Conservation (phyloP, 2,329 filamentous ascomycete species). For the Colletotrichum chrysophilum region DNA sequence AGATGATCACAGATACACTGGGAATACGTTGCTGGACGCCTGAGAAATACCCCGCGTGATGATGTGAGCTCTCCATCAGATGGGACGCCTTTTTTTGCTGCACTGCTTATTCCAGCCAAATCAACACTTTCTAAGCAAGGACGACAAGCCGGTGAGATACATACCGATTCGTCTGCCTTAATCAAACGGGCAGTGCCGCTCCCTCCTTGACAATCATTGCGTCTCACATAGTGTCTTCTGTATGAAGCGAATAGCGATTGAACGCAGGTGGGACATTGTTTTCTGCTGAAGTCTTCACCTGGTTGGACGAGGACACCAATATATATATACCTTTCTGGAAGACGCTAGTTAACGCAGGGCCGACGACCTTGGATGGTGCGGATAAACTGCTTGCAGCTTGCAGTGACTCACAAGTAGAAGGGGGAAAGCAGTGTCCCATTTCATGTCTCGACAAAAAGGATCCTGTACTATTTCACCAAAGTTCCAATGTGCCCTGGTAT, state of each 20-base stretch:
- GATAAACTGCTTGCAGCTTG: background rate
- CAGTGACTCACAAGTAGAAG: too few relatives aligned
- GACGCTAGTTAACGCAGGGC: fast-evolving
- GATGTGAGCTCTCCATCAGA: fast-evolving
- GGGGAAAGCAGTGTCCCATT: too few relatives aligned
- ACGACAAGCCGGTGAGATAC: fast-evolving
- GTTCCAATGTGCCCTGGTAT: background rate
- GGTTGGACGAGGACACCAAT: background rate
- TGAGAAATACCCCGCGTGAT: fast-evolving
- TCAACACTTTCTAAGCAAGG: fast-evolving
- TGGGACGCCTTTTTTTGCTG: fast-evolving
- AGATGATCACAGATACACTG: too few relatives aligned
- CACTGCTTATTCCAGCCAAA: background rate
- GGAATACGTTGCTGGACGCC: background rate
- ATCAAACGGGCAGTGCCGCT: fast-evolving
- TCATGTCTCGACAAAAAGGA: too few relatives aligned
- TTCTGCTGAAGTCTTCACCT: background rate
- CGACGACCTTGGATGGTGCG: background rate
- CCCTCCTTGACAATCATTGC: too few relatives aligned
- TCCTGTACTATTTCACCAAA: background rate
- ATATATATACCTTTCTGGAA: fast-evolving
- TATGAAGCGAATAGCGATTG: too few relatives aligned
- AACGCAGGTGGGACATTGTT: too few relatives aligned
- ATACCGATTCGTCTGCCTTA: fast-evolving
- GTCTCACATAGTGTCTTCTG: too few relatives aligned